Conservation (phyloP, 2,329 filamentous ascomycete species). For the Alternaria arborescens region DNA sequence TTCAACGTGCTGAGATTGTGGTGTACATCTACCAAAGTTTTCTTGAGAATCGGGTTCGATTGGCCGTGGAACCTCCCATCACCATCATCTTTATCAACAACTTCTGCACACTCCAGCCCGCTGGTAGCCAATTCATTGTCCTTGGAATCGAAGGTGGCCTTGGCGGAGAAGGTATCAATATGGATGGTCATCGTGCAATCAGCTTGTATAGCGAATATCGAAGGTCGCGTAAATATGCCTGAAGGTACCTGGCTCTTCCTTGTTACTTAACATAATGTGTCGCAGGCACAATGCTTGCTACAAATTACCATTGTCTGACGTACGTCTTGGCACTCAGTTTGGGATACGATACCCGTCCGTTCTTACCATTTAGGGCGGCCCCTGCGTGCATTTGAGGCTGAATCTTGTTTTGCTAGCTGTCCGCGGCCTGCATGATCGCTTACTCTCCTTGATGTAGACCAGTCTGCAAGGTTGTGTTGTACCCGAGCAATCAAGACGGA, state of each 20-base stretch:
- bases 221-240: neutral
- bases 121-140: neutral
- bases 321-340: slow-evolving; percentile 14
- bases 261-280: neutral
- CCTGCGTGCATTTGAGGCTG: slow-evolving; percentile 6
- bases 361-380: neutral
- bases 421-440: neutral
- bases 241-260: neutral
- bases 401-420: neutral
- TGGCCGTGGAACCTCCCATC: neutral
- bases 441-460: neutral
- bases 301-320: slow-evolving; percentile 17
- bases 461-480: neutral
- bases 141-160: neutral
- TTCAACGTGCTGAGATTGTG: neutral
- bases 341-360: neutral
- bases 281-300: slow-evolving; percentile 4
- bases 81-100: neutral
- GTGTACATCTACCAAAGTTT: slow-evolving; percentile 6
- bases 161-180: slow-evolving; percentile 1
- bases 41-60: neutral
- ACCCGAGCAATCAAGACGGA: neutral
- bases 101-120: neutral
- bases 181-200: slow-evolving; percentile 3
- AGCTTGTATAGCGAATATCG: neutral